A percentile compares a stretch with the other conserved stretches of the same genome.
These are phyloP conservation scores for Suillus luteus DNA, from an alignment of 768 basidiomycete genomes.

Conservation along the genomic window DNA sequence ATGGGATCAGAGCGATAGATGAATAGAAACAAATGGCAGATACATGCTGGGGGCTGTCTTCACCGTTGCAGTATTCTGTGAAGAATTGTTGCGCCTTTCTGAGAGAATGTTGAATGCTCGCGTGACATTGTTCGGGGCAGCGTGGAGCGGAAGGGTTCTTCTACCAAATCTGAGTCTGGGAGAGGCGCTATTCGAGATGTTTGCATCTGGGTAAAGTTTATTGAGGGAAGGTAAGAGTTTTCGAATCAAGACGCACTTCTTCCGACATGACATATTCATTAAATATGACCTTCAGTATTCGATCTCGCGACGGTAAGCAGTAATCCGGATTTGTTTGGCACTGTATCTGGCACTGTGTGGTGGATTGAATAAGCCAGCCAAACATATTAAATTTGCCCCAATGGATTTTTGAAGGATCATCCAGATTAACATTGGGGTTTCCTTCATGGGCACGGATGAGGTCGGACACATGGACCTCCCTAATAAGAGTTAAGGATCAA, in stretches of 20 bases:
- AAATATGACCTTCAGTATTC: constrained; percentile 57
- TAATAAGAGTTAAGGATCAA: constrained; percentile 33
- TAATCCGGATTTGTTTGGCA: constrained; percentile 64
- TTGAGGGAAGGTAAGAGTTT: constrained; percentile 1
- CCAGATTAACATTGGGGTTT: constrained; percentile 69
- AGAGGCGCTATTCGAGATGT: constrained; percentile 60
- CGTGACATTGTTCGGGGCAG: constrained; percentile 36
- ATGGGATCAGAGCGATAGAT: constrained; percentile 20
- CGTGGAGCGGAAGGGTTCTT: constrained; percentile 41
- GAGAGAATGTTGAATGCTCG: constrained; percentile 31
- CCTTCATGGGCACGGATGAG: constrained; percentile 85
- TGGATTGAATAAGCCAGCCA: constrained; percentile 79
- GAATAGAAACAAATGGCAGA: constrained; percentile 29
- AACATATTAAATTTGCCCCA: constrained; percentile 98
- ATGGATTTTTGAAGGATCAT: constrained; percentile 75
- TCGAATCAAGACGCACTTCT: constrained; percentile 48
- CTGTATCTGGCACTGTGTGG: constrained; percentile 76
- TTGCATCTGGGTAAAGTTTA: constrained; percentile 55
- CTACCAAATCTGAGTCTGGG: constrained; percentile 42
- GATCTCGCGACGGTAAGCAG: constrained; percentile 54
- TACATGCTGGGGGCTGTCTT: constrained; percentile 26
- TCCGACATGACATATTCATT: constrained; percentile 64
- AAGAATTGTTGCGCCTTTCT: constrained; percentile 47
- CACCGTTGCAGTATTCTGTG: constrained; percentile 54
- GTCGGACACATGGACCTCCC: constrained; percentile 91